phyloP scores from a whole-genome alignment of 192 early-diverging fungal genomes.

The Phycomyces nitens region DNA sequence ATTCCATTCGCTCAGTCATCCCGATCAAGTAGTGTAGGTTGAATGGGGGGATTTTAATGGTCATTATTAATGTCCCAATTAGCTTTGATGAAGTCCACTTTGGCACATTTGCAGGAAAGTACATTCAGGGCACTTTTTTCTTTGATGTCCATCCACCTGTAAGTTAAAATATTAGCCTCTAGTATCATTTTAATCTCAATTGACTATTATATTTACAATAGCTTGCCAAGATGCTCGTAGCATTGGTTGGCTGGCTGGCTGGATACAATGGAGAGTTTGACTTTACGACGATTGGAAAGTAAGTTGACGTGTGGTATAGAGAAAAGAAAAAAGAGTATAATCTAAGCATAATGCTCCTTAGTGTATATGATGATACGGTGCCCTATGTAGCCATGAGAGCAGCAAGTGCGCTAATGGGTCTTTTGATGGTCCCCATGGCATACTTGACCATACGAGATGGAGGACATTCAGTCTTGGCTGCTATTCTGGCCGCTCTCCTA shows the following conservation, averaged over 20 bases:
- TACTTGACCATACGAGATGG: constrained; percentile 80
- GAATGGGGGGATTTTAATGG: background rate
- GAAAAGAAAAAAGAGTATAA: no score
- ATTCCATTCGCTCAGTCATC: constrained; percentile 39
- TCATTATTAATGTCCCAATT: background rate
- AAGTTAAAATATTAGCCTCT: constrained; percentile 44
- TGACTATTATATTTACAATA: no score
- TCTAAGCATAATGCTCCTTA: no score
- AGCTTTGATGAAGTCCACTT: constrained; percentile 98
- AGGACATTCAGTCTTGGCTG: constrained; percentile 68
- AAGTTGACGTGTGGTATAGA: no score
- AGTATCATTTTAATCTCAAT: no score
- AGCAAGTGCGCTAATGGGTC: constrained; percentile 71
- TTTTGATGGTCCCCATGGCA: constrained; percentile 72
- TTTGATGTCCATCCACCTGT: constrained; percentile 94
- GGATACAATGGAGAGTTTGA: constrained; percentile 90
- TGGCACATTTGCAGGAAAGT: constrained; percentile 86
- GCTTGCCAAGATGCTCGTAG: constrained; percentile 38
- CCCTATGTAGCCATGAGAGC: constrained; percentile 84
- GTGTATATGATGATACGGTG: constrained; percentile 77
- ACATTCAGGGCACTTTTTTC: constrained; percentile 80
- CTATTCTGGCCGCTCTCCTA: constrained; percentile 70
- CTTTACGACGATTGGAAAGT: constrained; percentile 85
- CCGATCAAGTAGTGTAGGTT: constrained; percentile 50
- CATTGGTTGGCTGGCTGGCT: constrained; percentile 59